Conservation (phyloP, 352 stramenopile species). For the Phytopythium delawarense region DNA sequence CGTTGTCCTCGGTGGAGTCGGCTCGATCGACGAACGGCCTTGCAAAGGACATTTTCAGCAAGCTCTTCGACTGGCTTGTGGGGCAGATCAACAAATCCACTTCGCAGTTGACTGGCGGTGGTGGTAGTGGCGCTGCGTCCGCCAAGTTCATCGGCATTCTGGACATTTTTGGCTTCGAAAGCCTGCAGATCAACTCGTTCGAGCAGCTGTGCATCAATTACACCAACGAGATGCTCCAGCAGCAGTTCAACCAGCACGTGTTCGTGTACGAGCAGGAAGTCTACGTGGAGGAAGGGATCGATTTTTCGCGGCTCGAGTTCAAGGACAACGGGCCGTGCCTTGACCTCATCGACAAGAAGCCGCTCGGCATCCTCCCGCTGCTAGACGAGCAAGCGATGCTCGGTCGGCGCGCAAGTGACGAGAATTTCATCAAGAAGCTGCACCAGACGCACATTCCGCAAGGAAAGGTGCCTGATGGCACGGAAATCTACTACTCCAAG, state of each 20-base stretch:
- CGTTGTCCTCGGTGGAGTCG: slow-evolving; percentile 75
- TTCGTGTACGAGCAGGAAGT: slow-evolving; percentile 97
- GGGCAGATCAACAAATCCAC: slow-evolving; percentile 90
- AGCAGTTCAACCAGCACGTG: slow-evolving; percentile 95
- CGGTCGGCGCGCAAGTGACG: slow-evolving; percentile 83
- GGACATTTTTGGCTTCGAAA: slow-evolving; percentile 98
- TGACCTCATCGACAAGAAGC: slow-evolving; percentile 93
- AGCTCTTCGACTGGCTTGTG: slow-evolving; percentile 97
- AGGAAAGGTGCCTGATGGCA: slow-evolving; percentile 71
- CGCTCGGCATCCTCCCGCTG: slow-evolving; percentile 89
- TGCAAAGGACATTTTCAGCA: slow-evolving; percentile 95
- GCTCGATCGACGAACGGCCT: slow-evolving; percentile 92
- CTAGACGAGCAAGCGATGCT: slow-evolving; percentile 97
- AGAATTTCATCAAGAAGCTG: slow-evolving; percentile 91
- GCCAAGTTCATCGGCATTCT: slow-evolving; percentile 93
- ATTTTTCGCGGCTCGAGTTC: slow-evolving; percentile 90
- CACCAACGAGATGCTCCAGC: slow-evolving; percentile 95
- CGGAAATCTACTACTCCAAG: slow-evolving; percentile 83
- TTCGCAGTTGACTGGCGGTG: slow-evolving; percentile 48
- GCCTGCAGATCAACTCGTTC: slow-evolving; percentile 91
- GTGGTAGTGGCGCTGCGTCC: slow-evolving; percentile 17
- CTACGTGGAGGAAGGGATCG: slow-evolving; percentile 96
- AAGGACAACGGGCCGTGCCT: slow-evolving; percentile 92
- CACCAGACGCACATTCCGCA: slow-evolving; percentile 86
- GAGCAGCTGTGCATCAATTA: slow-evolving; percentile 97